Conservation (phyloP, 441 rosid species). For the Adansonia gregorii region DNA sequence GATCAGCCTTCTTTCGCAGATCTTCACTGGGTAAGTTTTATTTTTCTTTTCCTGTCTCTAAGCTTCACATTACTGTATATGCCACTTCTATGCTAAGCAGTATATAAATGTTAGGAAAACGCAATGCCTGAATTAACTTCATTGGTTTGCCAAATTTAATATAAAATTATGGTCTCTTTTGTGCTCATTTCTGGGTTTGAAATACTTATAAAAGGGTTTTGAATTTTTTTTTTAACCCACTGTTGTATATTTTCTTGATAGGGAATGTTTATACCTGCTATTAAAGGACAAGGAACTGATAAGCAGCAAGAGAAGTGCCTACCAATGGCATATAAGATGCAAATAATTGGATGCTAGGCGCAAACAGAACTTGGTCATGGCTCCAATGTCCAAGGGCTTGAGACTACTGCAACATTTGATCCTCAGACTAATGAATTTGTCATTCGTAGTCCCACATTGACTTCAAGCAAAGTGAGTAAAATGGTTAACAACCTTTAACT, state of each 20-base stretch:
- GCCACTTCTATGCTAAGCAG: background rate
- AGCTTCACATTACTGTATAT: background rate
- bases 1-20: slow-evolving; percentile 86
- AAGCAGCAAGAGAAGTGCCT: slow-evolving; percentile 95
- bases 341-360: slow-evolving; percentile 97
- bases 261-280: slow-evolving; percentile 97
- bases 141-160: slow-evolving; percentile 4
- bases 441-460: slow-evolving; percentile 81
- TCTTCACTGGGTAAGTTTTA: slow-evolving; percentile 80
- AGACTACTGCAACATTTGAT: slow-evolving; percentile 95
- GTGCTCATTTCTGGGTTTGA: slow-evolving; percentile 8
- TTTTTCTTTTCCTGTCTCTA: background rate
- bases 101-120: background rate
- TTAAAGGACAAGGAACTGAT: slow-evolving; percentile 90
- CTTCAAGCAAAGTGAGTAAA: slow-evolving; percentile 81
- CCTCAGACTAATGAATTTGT: slow-evolving; percentile 82
- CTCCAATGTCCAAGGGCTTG: slow-evolving; percentile 97
- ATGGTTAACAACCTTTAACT: slow-evolving; percentile 3
- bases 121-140: background rate
- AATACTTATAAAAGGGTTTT: slow-evolving; percentile 12
- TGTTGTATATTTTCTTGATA: slow-evolving; percentile 31
- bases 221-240: background rate
- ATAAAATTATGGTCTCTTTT: background rate
- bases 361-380: slow-evolving; percentile 99
- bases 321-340: slow-evolving; percentile 89